A percentile compares a stretch with the other conserved stretches of the same genome.
Conservation (phyloP, 2,329 filamentous ascomycete species). For the Xylariaceae sp. region DNA sequence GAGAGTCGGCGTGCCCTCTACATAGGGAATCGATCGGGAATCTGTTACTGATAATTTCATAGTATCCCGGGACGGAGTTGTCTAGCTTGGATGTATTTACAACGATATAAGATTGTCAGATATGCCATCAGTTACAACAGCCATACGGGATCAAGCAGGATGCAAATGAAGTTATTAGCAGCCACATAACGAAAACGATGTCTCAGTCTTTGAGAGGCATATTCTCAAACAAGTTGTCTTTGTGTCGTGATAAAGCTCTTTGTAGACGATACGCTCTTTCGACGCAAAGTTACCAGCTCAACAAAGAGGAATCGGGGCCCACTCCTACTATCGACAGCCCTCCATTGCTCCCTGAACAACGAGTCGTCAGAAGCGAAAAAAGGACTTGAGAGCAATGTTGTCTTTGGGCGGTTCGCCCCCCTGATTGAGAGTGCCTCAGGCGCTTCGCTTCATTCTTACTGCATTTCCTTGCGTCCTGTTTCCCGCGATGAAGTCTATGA, state of each 20-base stretch:
- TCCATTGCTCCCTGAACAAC: conserved; percentile 19
- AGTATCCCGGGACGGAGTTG: conserved; percentile 46
- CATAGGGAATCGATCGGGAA: background rate
- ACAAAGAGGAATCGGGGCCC: conserved; percentile 18
- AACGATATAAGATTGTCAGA: conserved; percentile 35
- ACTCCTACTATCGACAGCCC: conserved; percentile 3
- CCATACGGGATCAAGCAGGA: background rate
- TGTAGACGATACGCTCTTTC: conserved; percentile 3
- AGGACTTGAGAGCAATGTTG: background rate
- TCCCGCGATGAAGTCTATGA: conserved; percentile 24
- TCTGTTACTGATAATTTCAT: conserved; percentile 2
- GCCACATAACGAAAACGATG: conserved; percentile 3
- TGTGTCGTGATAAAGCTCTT: conserved; percentile 8
- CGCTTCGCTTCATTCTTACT: background rate
- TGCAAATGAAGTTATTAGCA: conserved; percentile 1
- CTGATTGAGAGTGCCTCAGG: background rate
- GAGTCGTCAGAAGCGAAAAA: conserved; percentile 12
- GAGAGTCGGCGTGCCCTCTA: background rate
- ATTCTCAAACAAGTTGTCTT: background rate
- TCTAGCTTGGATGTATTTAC: conserved; percentile 53
- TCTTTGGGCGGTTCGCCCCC: background rate
- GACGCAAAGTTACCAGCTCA: background rate
- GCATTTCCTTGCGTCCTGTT: background rate
- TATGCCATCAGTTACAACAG: background rate
- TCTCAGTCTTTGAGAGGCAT: background rate